Evolutionary conservation across 495 filamentous ascomycete species (phyloP).

Genomic region (Venustampulla echinocandica): DNA sequence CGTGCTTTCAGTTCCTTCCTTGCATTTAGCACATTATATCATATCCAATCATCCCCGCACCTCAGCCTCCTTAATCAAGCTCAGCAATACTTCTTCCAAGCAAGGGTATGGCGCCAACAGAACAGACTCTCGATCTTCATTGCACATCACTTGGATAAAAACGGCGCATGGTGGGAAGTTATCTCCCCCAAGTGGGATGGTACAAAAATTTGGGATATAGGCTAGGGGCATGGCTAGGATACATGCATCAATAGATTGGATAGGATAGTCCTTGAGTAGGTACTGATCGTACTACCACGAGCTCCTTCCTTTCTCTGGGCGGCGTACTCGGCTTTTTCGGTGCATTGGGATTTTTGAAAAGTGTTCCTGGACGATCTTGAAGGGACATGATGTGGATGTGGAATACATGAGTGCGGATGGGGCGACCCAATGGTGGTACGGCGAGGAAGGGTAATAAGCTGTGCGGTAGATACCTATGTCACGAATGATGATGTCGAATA

Average conservation of each 20-base stretch:
- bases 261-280: no score
- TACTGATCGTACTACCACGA: background rate
- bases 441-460: no score
- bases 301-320: constrained; percentile 7
- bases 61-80: background rate
- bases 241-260: constrained; percentile 4
- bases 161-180: constrained; percentile 3
- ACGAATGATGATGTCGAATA: no score
- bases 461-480: no score
- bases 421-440: no score
- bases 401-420: no score
- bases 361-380: no score
- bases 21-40: constrained; percentile 14
- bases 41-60: background rate
- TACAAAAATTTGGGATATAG: constrained; percentile 1
- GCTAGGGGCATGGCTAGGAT: background rate
- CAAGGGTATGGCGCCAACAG: no score
- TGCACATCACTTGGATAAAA: constrained; percentile 3
- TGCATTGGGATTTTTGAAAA: background rate
- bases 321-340: constrained; percentile 15
- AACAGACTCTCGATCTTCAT: background rate
- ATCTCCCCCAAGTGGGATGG: background rate
- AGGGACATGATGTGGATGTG: no score
- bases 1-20: constrained; percentile 18
- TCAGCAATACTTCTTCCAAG: no score